phyloP scores from a whole-genome alignment of 495 filamentous ascomycete species.

The Aspergillus diversus region DNA sequence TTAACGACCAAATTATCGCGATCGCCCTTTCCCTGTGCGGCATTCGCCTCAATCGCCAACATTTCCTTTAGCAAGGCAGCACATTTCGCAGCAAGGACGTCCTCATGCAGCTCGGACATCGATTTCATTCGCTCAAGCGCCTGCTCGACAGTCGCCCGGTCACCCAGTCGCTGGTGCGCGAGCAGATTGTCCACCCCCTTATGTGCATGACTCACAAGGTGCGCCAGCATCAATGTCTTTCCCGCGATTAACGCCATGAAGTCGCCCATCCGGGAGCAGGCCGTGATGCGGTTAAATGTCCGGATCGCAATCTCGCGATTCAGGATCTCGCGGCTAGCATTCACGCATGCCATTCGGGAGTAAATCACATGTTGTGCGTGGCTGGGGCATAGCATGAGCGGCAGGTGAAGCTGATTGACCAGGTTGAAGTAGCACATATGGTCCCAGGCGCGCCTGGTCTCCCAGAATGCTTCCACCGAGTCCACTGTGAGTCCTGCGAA shows the following conservation, averaged over 20 bases:
- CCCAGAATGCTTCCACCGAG: constrained; percentile 10
- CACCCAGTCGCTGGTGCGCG: constrained; percentile 42
- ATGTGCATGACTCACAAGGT: constrained; percentile 29
- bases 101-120: constrained; percentile 17
- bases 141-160: constrained; percentile 47
- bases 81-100: constrained; percentile 8
- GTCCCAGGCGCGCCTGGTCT: constrained; percentile 23
- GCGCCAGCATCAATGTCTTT: constrained; percentile 34
- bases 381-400: constrained; percentile 28
- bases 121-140: constrained; percentile 41
- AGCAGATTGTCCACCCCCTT: constrained; percentile 29
- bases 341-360: constrained; percentile 43
- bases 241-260: constrained; percentile 54
- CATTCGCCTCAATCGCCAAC: constrained; percentile 28
- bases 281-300: constrained; percentile 28
- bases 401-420: constrained; percentile 35
- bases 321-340: constrained; percentile 50
- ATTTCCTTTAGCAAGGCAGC: constrained; percentile 22
- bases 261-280: constrained; percentile 52
- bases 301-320: constrained; percentile 43
- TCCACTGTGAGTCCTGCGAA: background rate
- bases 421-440: constrained; percentile 48
- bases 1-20: constrained; percentile 1
- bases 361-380: constrained; percentile 19
- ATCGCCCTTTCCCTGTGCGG: constrained; percentile 17